Evolutionary conservation across 495 filamentous ascomycete genomes (phyloP).

Genomic region (Daldinia caldariorum): DNA sequence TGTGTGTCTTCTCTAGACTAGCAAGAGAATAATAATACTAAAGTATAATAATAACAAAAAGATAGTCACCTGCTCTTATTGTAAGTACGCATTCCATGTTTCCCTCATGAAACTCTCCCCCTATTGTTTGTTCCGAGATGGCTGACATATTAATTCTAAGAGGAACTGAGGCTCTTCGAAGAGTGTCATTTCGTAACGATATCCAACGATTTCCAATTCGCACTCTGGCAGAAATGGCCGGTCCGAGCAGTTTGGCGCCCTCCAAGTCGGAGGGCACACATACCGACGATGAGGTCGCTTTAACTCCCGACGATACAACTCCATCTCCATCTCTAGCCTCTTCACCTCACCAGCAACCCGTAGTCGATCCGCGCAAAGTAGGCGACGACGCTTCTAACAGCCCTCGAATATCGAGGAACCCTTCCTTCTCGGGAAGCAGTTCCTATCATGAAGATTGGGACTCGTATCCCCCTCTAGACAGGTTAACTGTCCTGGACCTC

Average conservation of each 20-base stretch:
- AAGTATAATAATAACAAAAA: slow-evolving; percentile 23
- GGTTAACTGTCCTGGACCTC: slow-evolving; percentile 89
- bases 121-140: slow-evolving; percentile 40
- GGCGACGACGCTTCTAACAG: slow-evolving; percentile 57
- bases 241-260: slow-evolving; percentile 49
- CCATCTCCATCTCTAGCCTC: slow-evolving; percentile 55
- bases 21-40: slow-evolving; percentile 36
- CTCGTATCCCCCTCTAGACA: slow-evolving; percentile 84
- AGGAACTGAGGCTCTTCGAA: slow-evolving; percentile 51
- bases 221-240: slow-evolving; percentile 60
- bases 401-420: slow-evolving; percentile 70
- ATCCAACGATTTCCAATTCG: slow-evolving; percentile 49
- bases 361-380: slow-evolving; percentile 56
- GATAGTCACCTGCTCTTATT: slow-evolving; percentile 31
- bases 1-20: slow-evolving; percentile 15
- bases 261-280: slow-evolving; percentile 54
- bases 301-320: slow-evolving; percentile 54
- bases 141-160: slow-evolving; percentile 53
- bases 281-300: slow-evolving; percentile 55
- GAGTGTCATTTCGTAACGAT: slow-evolving; percentile 52
- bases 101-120: slow-evolving; percentile 30
- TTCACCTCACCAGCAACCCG: slow-evolving; percentile 53
- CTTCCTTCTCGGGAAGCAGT: slow-evolving; percentile 80
- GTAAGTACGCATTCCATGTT: slow-evolving; percentile 27
- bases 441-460: slow-evolving; percentile 91